These are phyloP conservation scores for Paecilomyces sp. DNA, from an alignment of 2,329 filamentous ascomycete genomes.

Conservation along the genomic window DNA sequence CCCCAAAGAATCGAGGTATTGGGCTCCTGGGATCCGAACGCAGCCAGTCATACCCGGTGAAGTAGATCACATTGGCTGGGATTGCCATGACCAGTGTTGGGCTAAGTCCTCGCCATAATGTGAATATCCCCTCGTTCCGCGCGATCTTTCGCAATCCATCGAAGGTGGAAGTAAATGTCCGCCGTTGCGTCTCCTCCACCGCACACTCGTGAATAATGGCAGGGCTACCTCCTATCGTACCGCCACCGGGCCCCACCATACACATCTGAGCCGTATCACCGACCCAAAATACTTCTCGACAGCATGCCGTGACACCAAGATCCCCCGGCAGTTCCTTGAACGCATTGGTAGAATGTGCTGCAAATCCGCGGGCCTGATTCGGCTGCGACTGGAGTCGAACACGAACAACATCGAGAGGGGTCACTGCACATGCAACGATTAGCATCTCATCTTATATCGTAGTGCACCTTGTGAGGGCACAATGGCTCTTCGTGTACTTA, in stretches of 20 bases:
- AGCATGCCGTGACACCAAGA: conserved; percentile 88
- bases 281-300: conserved; percentile 93
- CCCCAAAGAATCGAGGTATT: conserved; percentile 55
- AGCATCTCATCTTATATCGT: conserved; percentile 4
- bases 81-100: conserved; percentile 91
- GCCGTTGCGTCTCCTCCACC: conserved; percentile 76
- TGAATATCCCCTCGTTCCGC: conserved; percentile 77
- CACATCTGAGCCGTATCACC: conserved; percentile 78
- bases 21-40: conserved; percentile 68
- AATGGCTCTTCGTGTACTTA: conserved; percentile 39
- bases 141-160: conserved; percentile 93
- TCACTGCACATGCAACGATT: conserved; percentile 52
- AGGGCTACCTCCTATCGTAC: conserved; percentile 34
- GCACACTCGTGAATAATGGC: conserved; percentile 62
- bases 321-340: conserved; percentile 70
- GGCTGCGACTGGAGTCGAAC: conserved; percentile 87
- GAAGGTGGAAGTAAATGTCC: conserved; percentile 80
- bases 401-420: conserved; percentile 91
- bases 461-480: neutral
- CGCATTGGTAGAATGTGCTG: conserved; percentile 40
- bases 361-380: conserved; percentile 50
- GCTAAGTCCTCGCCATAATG: conserved; percentile 88
- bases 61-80: conserved; percentile 96
- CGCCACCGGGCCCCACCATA: conserved; percentile 50
- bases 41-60: conserved; percentile 95